Evolutionary conservation across 1,284 basidiomycete species (phyloP).

Genomic region (Malassezia furfur): DNA sequence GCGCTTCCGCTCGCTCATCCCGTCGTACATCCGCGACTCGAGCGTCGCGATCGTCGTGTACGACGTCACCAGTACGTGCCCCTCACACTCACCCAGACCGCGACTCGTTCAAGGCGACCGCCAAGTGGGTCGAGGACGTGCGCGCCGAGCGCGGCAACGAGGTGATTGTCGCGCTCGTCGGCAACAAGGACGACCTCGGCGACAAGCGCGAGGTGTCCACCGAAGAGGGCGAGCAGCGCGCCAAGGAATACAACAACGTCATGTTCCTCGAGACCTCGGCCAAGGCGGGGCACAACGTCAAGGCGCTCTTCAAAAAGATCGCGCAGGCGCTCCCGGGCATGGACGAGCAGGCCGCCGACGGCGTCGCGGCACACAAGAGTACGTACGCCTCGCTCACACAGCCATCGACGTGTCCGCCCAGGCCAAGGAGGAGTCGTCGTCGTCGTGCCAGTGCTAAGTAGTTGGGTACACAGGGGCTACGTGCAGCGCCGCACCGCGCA

Average conservation of each 20-base stretch:
- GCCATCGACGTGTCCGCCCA: constrained; percentile 9
- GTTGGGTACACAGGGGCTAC: constrained; percentile 6
- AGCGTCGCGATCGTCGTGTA: constrained; percentile 97
- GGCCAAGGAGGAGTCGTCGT: background rate
- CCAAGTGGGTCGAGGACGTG: constrained; percentile 99
- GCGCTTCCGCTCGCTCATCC: constrained; percentile 93
- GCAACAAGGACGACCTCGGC: constrained; percentile 84
- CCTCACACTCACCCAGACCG: constrained; percentile 58
- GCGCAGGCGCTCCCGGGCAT: constrained; percentile 94
- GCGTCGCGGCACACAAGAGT: constrained; percentile 52
- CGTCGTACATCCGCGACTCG: constrained; percentile 96
- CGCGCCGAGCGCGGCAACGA: constrained; percentile 93
- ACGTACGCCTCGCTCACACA: constrained; percentile 16
- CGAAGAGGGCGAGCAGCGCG: constrained; percentile 86
- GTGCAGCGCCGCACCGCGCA: constrained; percentile 30
- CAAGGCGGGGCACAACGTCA: constrained; percentile 98
- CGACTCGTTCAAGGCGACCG: constrained; percentile 88
- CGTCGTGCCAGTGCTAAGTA: constrained; percentile 13
- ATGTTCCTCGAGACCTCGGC: constrained; percentile 99
- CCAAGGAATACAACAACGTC: constrained; percentile 74
- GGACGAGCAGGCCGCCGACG: constrained; percentile 63
- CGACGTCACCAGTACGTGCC: constrained; percentile 83
- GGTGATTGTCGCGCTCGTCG: constrained; percentile 95
- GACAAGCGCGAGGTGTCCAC: constrained; percentile 74
- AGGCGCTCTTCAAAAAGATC: constrained; percentile 97